Base-by-base conservation (phyloP, 441 rosid genomes). In the Flueggea neowawraea region DNA sequence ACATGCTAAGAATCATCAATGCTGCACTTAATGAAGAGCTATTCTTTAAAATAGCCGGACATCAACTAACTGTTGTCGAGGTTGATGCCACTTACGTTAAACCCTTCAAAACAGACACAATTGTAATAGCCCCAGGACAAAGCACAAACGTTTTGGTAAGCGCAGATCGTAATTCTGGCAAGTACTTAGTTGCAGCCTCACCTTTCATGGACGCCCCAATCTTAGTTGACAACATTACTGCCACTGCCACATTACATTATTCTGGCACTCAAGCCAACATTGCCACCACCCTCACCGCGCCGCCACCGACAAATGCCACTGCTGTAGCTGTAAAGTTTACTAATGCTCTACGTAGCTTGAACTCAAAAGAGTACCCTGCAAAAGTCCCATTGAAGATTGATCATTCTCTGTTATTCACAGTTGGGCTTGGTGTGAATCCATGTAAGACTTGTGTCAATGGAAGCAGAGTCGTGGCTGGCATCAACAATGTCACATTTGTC, bases 11-110 rank as follows among this genome's bases (percentile, higher is more conserved):
- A 32, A 69, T 94, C n/a, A 43, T 94, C 81, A 91, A 86, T 4
- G 95, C 97, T 63, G 95, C 95, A 55, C 87, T 91, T 57, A 91
- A 94, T 73, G 96, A 89, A 69, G 97, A 94, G 71, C 89, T 94
- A 43, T 94, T 94, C 74, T 91, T 94, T 80, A 86, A 89, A 67
- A 77, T 91, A 52, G 96, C 96, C 0, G 94, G 90, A 8, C 99
- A 91, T 75, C 71, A 64, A 57, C 79, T 94, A 69, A 94, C 94
- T 12, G 88, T 91, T 11, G 95, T 91, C 0, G 98, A 94, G 71
- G 97, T 87, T 17, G 99, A 94, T 47, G 97, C 97, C 43, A 51
- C 80, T 9, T 94, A 94, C 64, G 89, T 87, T 44, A 94, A 94
- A 64, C 99, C 96, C 17, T 83, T 91, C 76, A 84, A 80, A 59